Conservation (phyloP, 768 basidiomycete species). For the Tricholoma sp. region DNA sequence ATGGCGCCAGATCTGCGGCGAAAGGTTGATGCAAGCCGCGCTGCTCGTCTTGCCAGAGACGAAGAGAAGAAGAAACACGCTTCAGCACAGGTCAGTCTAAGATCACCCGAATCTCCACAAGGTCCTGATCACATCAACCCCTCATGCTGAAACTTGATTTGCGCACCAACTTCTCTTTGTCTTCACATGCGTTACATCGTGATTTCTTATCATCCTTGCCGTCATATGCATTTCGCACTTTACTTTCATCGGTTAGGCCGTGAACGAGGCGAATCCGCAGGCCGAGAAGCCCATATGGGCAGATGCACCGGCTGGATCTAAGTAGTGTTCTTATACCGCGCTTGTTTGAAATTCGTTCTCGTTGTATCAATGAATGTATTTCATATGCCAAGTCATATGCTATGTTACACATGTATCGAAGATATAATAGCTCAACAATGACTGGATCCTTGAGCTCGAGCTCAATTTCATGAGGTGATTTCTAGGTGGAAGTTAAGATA, state of each 20-base stretch:
- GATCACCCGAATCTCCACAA: background rate
- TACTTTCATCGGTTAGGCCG: constrained; percentile 13
- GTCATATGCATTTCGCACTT: constrained; percentile 1
- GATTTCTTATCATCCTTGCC: constrained; percentile 2
- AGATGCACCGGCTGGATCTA: constrained; percentile 18
- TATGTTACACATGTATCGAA: too few species aligned
- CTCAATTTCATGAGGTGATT: background rate
- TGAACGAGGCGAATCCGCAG: constrained; percentile 29
- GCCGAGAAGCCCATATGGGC: constrained; percentile 40
- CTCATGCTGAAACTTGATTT: background rate
- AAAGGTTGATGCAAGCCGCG: constrained; percentile 57
- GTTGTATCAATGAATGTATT: background rate
- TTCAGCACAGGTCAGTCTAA: constrained; percentile 43
- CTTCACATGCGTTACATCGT: background rate
- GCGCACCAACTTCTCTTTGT: background rate
- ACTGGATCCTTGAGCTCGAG: background rate
- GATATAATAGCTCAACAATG: too few species aligned
- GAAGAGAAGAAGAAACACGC: constrained; percentile 46
- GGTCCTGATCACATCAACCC: background rate
- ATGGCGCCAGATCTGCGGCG: constrained; percentile 62
- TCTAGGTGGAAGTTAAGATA: background rate
- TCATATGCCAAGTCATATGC: background rate
- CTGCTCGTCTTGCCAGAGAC: constrained; percentile 49
- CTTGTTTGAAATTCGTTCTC: background rate
- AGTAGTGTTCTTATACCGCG: constrained; percentile 7